Base-by-base conservation (phyloP, 176 grass and related monocot species). In the Musa schizocarpa region DNA sequence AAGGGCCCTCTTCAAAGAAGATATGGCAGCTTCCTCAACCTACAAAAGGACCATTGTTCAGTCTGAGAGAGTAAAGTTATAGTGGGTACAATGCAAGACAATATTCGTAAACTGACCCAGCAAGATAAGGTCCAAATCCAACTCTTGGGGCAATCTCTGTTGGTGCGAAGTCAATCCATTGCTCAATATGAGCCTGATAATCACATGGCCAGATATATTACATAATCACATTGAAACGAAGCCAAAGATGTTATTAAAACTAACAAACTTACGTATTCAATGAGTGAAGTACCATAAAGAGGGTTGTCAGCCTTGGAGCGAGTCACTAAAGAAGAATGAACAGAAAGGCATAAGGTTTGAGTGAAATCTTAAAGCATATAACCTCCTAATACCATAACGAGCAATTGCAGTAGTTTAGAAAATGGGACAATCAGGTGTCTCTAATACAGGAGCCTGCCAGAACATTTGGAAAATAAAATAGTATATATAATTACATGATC, bases 401-500 rank as follows among this genome's bases (percentile, higher is more conserved):
- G 87, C 89, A 48, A 96, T 96, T 3, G 87, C 87, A 82, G 89
- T 92, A 73, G 89, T 96, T 76, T 96, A 85, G 76, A 89, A 96
- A 78, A 96, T 1, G 24, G 85, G 5, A 8, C 92, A 85, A 16
- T 92, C 92, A 76, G 87, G 78, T 53, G 92, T 92, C 81, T 96
- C 85, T 66, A 96, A 63, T 11, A 89, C 83, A 80, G 92, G 87
- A 65, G 92, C 53, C 92, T 96, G 58, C 13, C 0, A 13, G 29
- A 53, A 73, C 43, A 16, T 22, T 25, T 11, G 66, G 25, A 1
- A 62, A 55, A 83, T n/a, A 83, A 16, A 20, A 9, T 69, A 2
- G 13, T 51, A 13, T 2, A 63, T 51, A 13, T 2, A 63, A 82
- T 50, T 50, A 10, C 49, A 52, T 8, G 27, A 50, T 19, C 52